phyloP scores from a whole-genome alignment of 2,329 filamentous ascomycete genomes.

The Phoma sp. region DNA sequence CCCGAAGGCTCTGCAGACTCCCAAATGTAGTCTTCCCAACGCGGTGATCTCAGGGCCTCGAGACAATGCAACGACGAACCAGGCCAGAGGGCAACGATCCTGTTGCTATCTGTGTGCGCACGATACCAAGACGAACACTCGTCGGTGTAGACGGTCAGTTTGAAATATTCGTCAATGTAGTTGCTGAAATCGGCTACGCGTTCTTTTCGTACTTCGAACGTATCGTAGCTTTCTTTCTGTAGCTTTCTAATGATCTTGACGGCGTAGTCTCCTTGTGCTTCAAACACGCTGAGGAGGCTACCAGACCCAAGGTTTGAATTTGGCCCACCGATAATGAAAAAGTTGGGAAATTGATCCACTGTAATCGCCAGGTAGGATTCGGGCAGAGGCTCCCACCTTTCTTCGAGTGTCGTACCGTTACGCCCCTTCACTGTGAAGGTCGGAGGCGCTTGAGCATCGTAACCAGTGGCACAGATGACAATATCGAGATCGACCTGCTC shows the following conservation, averaged over 20 bases:
- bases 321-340: too few relatives aligned
- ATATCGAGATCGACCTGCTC: conserved; percentile 49
- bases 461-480: conserved; percentile 56
- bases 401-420: too few relatives aligned
- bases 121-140: conserved; percentile 47
- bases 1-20: not conserved
- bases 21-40: conserved; percentile 43
- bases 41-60: conserved; percentile 40
- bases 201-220: too few relatives aligned
- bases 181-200: conserved; percentile 24
- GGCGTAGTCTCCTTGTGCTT: too few relatives aligned
- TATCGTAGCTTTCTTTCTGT: too few relatives aligned
- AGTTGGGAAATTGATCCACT: too few relatives aligned
- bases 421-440: conserved; percentile 36
- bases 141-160: conserved; percentile 41
- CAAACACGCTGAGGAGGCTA: too few relatives aligned
- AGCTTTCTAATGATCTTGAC: too few relatives aligned
- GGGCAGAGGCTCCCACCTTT: too few relatives aligned
- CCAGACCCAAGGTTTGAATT: too few relatives aligned
- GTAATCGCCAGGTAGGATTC: too few relatives aligned
- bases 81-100: conserved; percentile 45
- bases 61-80: conserved; percentile 42
- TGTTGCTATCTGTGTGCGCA: conserved; percentile 27
- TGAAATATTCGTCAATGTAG: conserved; percentile 44
- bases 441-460: conserved; percentile 48